Evolutionary conservation across 1,284 basidiomycete genomes (phyloP).

Genomic region (Ustilago vetiveriae): DNA sequence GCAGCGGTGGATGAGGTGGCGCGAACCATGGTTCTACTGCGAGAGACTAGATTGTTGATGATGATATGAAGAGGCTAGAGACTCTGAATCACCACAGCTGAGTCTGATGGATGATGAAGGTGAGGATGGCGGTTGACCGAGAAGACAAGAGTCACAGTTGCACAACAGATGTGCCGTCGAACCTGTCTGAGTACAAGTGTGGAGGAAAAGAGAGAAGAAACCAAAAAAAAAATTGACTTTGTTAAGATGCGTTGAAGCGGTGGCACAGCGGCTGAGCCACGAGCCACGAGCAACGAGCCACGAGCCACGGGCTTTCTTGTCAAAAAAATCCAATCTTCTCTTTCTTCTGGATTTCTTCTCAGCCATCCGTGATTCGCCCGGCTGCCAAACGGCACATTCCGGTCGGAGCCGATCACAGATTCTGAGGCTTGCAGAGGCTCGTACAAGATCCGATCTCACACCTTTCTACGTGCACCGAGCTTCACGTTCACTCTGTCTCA

Average conservation of each 20-base stretch:
- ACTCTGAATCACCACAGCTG: neutral
- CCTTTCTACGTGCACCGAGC: neutral
- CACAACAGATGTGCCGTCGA: too few species aligned
- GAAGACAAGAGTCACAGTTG: too few species aligned
- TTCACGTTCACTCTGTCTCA: neutral
- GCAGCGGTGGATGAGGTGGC: neutral
- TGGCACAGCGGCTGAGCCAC: too few species aligned
- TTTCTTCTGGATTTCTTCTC: conserved; percentile 13
- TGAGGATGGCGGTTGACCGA: too few species aligned
- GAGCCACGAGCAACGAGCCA: conserved; percentile 11
- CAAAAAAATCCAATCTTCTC: conserved; percentile 1
- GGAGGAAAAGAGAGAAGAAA: too few species aligned
- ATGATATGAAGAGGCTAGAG: neutral
- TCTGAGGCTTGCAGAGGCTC: too few species aligned
- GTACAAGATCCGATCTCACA: conserved; percentile 9
- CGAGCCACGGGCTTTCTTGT: neutral
- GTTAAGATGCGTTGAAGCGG: too few species aligned
- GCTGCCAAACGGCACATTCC: too few species aligned
- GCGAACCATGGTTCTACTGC: conserved; percentile 17
- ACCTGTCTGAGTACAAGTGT: too few species aligned
- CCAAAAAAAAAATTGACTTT: too few species aligned
- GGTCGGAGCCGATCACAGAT: conserved; percentile 29
- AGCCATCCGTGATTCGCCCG: neutral
- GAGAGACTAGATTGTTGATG: conserved; percentile 1
- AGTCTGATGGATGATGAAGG: neutral